A percentile compares a stretch with the other conserved stretches of the same genome.
phyloP scores from a whole-genome alignment of 306 rosid species.

The Dalbergia oliveri region DNA sequence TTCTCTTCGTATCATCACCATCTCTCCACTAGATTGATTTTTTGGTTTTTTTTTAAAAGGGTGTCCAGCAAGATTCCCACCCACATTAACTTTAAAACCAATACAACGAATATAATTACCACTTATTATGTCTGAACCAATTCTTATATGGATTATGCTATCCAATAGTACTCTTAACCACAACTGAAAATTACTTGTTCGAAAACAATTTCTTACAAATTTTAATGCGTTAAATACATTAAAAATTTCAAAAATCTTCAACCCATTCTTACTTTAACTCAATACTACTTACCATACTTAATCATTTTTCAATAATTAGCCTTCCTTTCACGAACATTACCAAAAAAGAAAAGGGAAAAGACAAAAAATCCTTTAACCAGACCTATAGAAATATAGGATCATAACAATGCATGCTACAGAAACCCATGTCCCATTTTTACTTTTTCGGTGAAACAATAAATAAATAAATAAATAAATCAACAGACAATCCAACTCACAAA shows the following conservation, averaged over 20 bases:
- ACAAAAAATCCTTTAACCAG: too few species aligned
- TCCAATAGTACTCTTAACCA: too few species aligned
- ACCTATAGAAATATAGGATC: too few species aligned
- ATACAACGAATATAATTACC: background rate
- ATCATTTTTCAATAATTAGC: background rate
- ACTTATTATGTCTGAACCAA: background rate
- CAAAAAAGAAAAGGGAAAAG: too few species aligned
- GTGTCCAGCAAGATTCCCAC: slow-evolving; percentile 26
- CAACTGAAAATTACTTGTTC: too few species aligned
- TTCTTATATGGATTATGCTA: background rate
- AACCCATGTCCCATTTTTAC: slow-evolving; percentile 1
- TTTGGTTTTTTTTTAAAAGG: background rate
- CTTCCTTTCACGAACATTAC: too few species aligned
- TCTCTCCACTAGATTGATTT: slow-evolving; percentile 37
- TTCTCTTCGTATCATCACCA: slow-evolving; percentile 38
- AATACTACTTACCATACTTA: background rate
- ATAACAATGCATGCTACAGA: background rate
- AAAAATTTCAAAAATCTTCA: too few species aligned
- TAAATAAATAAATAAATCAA: background rate
- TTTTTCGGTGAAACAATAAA: background rate
- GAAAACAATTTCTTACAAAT: too few species aligned
- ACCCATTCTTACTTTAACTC: too few species aligned
- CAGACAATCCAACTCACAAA: background rate
- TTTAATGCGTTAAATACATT: too few species aligned
- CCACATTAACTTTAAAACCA: slow-evolving; percentile 2